Evolutionary conservation across 1,284 basidiomycete genomes (phyloP), one percentile per base, ranked within the genome.

Genomic region (Vanrija pseudolonga): DNA sequence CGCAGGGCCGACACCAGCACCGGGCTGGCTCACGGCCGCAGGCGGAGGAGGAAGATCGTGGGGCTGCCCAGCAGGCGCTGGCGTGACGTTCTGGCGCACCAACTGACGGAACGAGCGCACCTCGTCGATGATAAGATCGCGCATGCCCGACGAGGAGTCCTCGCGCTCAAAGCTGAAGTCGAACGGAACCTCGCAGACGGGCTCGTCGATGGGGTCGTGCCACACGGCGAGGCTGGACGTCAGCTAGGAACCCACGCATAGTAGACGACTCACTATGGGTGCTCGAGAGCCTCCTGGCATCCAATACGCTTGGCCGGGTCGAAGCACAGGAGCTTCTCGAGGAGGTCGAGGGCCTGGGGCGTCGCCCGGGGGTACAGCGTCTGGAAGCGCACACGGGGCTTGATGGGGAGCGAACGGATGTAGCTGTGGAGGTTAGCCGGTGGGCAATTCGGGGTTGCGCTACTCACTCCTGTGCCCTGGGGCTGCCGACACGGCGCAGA

Each of bases 91-190:
- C 47, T 70, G 67, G 37, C 75, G 59, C 18, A 76, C 73, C 14
- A 73, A 61, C 28, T 68, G 47, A 44, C 75, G 65, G 68, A 77
- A 77, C 14, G 66, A 68, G 18, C 57, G 54, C 9, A 68, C 65
- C 77, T 98, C 95, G 38, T 95, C 85, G 14, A 98, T 84, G 65
- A 99, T 99, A 67, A 98, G 78, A 62, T 84, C 84, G 77, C 95
- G 91, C 96, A 99, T 99, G 20, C 96, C 96, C 51, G 96, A 90
- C 56, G 94, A 93, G 50, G 87, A 86, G 62, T 98, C 95, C 75
- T 98, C 95, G 60, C 88, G 86, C 77, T 99, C 96, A 64, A 99
- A 98, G n/a, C 86, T 83, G 72, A 99, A 98, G 77, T 98, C 93
- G 67, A 98, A 98, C 78, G 88, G 86, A 48, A 81, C 76, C 52